Percentiles rank a stretch among this genome's conserved stretches.
Conservation (phyloP, 1,284 basidiomycete genomes). For the Sanguinoderma infundibulare region DNA sequence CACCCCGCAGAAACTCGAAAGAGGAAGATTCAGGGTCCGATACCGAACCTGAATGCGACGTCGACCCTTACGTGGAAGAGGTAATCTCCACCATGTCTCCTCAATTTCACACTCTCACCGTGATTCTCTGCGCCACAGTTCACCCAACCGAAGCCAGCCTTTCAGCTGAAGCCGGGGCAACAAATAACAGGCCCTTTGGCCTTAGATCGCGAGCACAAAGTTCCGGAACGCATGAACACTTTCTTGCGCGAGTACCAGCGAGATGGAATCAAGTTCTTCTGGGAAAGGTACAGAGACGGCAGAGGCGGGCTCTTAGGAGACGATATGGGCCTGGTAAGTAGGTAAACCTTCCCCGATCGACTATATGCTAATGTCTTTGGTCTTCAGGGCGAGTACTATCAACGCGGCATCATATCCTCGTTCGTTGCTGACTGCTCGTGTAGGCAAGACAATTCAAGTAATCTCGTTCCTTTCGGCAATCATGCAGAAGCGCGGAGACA, state of each 20-base stretch:
- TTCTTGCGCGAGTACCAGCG: conserved; percentile 86
- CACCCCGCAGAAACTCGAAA: neutral
- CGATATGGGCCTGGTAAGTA: conserved; percentile 85
- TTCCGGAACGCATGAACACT: conserved; percentile 78
- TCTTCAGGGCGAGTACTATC: conserved; percentile 5
- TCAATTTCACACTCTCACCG: neutral
- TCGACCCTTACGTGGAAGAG: conserved; percentile 15
- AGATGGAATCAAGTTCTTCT: conserved; percentile 82
- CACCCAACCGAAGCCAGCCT: conserved; percentile 51
- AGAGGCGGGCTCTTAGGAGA: conserved; percentile 83
- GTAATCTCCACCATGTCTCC: neutral
- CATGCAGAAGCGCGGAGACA: conserved; percentile 76
- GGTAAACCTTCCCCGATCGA: neutral
- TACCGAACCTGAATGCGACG: conserved; percentile 24
- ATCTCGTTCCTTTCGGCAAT: conserved; percentile 87
- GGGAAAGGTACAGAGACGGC: conserved; percentile 61
- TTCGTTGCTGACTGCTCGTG: neutral
- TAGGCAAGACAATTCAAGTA: conserved; percentile 88
- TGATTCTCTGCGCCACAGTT: neutral
- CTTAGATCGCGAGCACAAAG: conserved; percentile 45
- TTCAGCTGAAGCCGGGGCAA: conserved; percentile 52
- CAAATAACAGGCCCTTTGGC: conserved; percentile 35
- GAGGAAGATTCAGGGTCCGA: conserved; percentile 25
- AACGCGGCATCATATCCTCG: neutral
- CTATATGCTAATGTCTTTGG: neutral